phyloP scores from a whole-genome alignment of 805 yeast genomes.

The Saccharomycopsis javanensis region DNA sequence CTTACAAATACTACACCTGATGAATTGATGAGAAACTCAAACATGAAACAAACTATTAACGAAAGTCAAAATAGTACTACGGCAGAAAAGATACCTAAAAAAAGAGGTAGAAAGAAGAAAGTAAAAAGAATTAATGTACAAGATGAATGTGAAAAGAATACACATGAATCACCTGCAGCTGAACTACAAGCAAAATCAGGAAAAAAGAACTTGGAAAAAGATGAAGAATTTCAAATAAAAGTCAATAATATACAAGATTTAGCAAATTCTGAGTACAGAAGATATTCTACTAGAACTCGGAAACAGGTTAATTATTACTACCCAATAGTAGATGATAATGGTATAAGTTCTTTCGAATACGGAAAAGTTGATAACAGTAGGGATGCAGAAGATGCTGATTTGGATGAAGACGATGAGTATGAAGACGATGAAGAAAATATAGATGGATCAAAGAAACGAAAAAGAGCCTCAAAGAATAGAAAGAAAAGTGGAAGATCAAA shows the following conservation, averaged over 20 bases:
- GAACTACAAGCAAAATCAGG: neutral
- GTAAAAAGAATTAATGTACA: neutral
- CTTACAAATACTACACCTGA: neutral
- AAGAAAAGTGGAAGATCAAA: slow-evolving; percentile 33
- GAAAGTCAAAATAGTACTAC: neutral
- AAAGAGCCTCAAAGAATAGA: slow-evolving; percentile 5
- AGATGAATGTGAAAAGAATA: neutral
- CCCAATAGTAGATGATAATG: neutral
- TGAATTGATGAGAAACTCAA: neutral
- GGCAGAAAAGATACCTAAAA: neutral
- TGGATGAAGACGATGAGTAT: slow-evolving; percentile 18
- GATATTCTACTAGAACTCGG: neutral
- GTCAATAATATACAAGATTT: neutral
- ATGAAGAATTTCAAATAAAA: neutral
- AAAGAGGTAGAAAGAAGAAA: neutral
- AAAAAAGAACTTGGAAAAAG: neutral
- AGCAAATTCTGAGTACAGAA: neutral
- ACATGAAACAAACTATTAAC: neutral
- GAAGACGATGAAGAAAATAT: slow-evolving; percentile 2
- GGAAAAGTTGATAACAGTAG: neutral
- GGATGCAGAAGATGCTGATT: slow-evolving; percentile 5
- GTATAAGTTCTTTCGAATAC: neutral
- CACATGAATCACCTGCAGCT: neutral
- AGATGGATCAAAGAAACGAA: neutral
- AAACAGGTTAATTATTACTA: neutral